Evolutionary conservation across 176 grass and related monocot genomes (phyloP), one percentile per base, ranked within the genome.

Genomic region (Elaeis guineensis): DNA sequence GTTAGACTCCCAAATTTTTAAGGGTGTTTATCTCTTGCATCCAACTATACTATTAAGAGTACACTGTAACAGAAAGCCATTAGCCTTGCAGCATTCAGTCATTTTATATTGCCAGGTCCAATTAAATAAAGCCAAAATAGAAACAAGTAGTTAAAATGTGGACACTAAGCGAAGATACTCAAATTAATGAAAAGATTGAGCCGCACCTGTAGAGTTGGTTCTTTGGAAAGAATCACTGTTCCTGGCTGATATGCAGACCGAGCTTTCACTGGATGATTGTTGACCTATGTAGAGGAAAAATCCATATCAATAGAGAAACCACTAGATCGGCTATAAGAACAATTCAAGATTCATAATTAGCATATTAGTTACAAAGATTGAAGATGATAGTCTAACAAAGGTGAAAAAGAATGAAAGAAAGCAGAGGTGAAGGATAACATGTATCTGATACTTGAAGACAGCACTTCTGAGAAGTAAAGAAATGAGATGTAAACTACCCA

Each of bases 221-320:
- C 59, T 71, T 98, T 92, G 21, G 84, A 75, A 63, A 98, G 84
- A 52, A 98, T 98, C 2, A 64, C 84, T 0, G 81, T 83, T 67
- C 84, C 87, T 6, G 84, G 50, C 48, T 78, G 68, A 63, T 92
- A 78, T 54, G 26, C 66, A 35, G 76, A 76, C 57, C 89, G 93
- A 63, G 86, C 76, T 62, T 92, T 98, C 28, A 92, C 79, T 18
- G 93, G 93, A 83, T 98, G 93, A 30, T 89, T 89, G 74, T 92
- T 98, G 52, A 94, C 89, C 89, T 94, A 65, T 23, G 17, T 22
- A 53, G 16, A 66, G 59, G 16, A 49, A 56, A 49, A 16, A 16
- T 17, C 32, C 1, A 52, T 22, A 7, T 19, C 17, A 25, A 14
- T 17, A 55, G 54, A 30, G 39, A 70, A 69, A 65, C 16, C 51